A percentile compares a stretch with the other conserved stretches of the same genome.
Conservation (phyloP, 345 rosid species). For the Firmiana major region DNA sequence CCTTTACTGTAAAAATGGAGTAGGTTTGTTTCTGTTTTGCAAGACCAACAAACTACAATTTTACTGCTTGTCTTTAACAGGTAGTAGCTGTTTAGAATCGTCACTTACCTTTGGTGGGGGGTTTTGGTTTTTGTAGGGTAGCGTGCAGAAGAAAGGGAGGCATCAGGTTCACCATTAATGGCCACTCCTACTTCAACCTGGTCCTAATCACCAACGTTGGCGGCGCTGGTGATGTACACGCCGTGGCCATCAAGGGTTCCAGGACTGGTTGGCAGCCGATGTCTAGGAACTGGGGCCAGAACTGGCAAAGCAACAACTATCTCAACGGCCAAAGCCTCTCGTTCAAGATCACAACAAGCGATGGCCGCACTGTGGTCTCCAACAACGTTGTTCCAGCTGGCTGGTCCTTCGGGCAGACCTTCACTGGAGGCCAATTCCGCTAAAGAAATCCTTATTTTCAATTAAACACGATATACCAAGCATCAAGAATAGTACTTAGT, state of each 20-base stretch:
- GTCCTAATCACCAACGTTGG: constrained; percentile 74
- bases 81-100: neutral
- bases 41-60: neutral
- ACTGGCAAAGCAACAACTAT: constrained; percentile 69
- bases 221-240: constrained; percentile 70
- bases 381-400: constrained; percentile 56
- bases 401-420: constrained; percentile 81
- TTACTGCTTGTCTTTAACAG: too few relatives aligned
- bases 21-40: neutral
- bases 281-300: constrained; percentile 86
- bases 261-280: constrained; percentile 68
- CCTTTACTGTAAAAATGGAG: neutral
- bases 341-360: constrained; percentile 66
- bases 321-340: constrained; percentile 68
- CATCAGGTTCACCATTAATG: constrained; percentile 68
- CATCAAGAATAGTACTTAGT: too few relatives aligned
- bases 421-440: constrained; percentile 46
- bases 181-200: constrained; percentile 76
- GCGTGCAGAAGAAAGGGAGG: constrained; percentile 65
- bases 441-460: constrained; percentile 5
- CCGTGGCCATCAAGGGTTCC: constrained; percentile 56
- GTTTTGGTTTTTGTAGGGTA: constrained; percentile 33
- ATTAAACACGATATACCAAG: neutral
- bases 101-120: neutral
- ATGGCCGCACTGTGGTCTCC: constrained; percentile 50